Evolutionary conservation across 257 asterid genomes (phyloP).

Genomic region (Penstemon eatonii): DNA sequence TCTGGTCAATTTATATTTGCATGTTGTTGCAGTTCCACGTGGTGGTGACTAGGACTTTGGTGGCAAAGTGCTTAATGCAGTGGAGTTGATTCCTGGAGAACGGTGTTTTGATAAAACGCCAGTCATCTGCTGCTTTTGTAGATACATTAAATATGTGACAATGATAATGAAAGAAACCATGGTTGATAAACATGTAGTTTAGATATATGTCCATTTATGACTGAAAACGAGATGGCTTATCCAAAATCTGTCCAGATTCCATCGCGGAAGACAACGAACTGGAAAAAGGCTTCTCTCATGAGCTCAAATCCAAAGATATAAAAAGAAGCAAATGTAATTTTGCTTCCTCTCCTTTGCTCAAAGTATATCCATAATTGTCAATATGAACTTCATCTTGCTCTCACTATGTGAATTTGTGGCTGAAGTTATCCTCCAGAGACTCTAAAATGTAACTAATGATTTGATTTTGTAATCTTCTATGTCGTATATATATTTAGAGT

Average conservation of each 20-base stretch:
- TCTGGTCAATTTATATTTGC: background rate
- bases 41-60: background rate
- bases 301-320: background rate
- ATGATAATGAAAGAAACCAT: slow-evolving; percentile 8
- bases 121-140: background rate
- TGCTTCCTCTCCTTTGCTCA: too few species aligned
- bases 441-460: too few species aligned
- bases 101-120: background rate
- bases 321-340: slow-evolving; percentile 1
- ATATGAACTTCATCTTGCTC: too few species aligned
- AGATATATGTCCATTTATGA: background rate
- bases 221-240: background rate
- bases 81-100: background rate
- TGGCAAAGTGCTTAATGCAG: background rate
- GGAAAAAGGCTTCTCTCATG: background rate
- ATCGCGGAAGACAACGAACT: background rate
- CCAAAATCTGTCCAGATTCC: background rate
- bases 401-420: too few species aligned
- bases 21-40: slow-evolving; percentile 12
- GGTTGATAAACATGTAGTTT: background rate
- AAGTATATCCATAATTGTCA: too few species aligned
- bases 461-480: too few species aligned
- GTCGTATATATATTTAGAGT: too few species aligned
- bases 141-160: slow-evolving; percentile 3
- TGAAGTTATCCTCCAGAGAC: too few species aligned